These are phyloP conservation scores for Chrysoporthe deuterocubensis DNA, from an alignment of 2,329 filamentous ascomycete species.

Conservation along the genomic window DNA sequence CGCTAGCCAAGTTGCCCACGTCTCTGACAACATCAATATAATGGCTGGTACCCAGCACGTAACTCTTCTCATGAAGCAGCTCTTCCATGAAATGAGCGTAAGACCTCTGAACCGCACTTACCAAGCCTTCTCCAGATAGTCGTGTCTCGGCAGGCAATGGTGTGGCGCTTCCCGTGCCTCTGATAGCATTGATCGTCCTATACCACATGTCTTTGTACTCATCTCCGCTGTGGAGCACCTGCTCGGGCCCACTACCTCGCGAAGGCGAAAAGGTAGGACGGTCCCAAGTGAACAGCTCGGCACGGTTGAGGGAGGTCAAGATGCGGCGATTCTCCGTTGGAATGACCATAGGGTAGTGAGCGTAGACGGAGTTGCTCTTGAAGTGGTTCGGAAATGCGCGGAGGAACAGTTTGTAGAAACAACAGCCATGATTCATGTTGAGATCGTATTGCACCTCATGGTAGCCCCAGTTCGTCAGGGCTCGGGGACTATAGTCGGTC, in stretches of 20 bases:
- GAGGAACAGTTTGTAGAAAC: conserved; percentile 83
- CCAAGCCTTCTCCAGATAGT: conserved; percentile 58
- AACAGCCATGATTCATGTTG: conserved; percentile 75
- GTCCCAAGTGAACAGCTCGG: conserved; percentile 70
- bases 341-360: conserved; percentile 74
- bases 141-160: background rate
- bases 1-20: conserved; percentile 64
- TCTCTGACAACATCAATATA: conserved; percentile 75
- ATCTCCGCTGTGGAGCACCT: conserved; percentile 63
- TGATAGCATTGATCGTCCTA: conserved; percentile 64
- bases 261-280: conserved; percentile 58
- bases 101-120: conserved; percentile 66
- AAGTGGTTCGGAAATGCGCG: conserved; percentile 82
- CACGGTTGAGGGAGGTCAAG: conserved; percentile 68
- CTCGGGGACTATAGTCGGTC: conserved; percentile 72
- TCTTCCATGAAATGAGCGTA: conserved; percentile 65
- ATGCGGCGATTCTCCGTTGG: conserved; percentile 75
- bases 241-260: conserved; percentile 62
- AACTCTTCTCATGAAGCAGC: conserved; percentile 68
- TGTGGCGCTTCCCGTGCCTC: conserved; percentile 45
- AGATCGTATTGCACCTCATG: conserved; percentile 74
- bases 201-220: conserved; percentile 71
- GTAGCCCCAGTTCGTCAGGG: conserved; percentile 84
- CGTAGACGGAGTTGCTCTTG: conserved; percentile 77
- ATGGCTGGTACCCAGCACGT: conserved; percentile 60